Evolutionary conservation across 2,329 filamentous ascomycete species (phyloP).

Genomic region (Claviceps digitariae): DNA sequence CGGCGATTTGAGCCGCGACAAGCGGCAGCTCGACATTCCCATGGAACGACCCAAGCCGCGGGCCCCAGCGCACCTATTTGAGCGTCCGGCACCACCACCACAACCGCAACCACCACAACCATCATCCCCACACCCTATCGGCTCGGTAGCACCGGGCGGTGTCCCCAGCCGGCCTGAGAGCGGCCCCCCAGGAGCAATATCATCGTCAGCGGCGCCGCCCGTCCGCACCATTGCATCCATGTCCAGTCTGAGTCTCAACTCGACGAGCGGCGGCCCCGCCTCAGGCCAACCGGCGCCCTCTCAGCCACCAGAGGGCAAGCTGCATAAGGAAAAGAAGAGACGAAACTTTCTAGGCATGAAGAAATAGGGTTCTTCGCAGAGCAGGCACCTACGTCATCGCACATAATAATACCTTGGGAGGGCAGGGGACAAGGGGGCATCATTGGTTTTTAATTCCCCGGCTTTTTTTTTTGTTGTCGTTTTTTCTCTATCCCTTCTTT

Average conservation of each 20-base stretch:
- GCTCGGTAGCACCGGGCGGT: conserved; percentile 8
- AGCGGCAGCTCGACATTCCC: conserved; percentile 65
- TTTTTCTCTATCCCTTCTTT: too few species aligned
- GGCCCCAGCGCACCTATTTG: conserved; percentile 76
- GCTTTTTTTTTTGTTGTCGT: too few species aligned
- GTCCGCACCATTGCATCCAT: conserved; percentile 41
- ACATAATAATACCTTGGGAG: too few species aligned
- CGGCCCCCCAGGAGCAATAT: conserved; percentile 6
- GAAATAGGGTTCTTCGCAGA: conserved; percentile 31
- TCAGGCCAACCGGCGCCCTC: conserved; percentile 6
- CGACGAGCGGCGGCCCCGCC: not conserved
- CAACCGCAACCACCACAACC: conserved; percentile 33
- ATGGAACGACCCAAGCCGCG: conserved; percentile 66
- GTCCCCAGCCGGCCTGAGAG: conserved; percentile 12
- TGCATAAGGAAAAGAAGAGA: conserved; percentile 48
- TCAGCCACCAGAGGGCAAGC: conserved; percentile 21
- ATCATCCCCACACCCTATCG: conserved; percentile 13
- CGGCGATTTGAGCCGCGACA: conserved; percentile 62
- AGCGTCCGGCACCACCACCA: conserved; percentile 47
- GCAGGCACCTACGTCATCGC: not conserved
- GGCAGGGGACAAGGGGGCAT: too few species aligned
- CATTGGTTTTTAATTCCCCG: too few species aligned
- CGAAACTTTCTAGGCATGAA: conserved; percentile 45
- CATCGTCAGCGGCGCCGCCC: not conserved
- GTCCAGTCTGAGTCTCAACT: conserved; percentile 37